Evolutionary conservation across 1,284 basidiomycete genomes (phyloP), one percentile per base, ranked within the genome.

Genomic region (Apiotrichum porosum): DNA sequence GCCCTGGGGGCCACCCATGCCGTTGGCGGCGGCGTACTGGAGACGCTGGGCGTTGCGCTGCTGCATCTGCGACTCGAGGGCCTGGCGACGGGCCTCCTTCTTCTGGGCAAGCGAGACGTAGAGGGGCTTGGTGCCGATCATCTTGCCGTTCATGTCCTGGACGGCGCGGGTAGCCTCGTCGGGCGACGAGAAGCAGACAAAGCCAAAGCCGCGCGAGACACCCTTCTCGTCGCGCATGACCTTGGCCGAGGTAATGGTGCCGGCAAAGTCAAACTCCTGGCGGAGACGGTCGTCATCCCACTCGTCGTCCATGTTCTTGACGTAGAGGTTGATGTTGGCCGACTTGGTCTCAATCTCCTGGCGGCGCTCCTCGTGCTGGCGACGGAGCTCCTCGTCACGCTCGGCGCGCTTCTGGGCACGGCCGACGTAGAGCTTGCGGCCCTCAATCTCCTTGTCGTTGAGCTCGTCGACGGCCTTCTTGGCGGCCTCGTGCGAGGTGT

Each of bases 101-200:
- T 94, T 91, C 76, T 99, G 95, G 62, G 95, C 95, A 54, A 97
- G 84, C 44, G 94, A 94, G 69, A 99, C 95, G 74, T 98, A 99
- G 65, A 99, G 84, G 45, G 95, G 95, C 78, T 98, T 98, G 67
- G 87, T 83, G 61, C 94, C 93, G 69, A 98, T 90, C 88, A 98
- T 98, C 81, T 97, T 97, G 82, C 97, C 97, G 82, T 98, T 98
- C 93, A 99, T 97, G 79, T 99, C 95, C 47, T 91, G 89, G 58
- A 98, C 93, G 54, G 95, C 95, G 80, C 97, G 98, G 72, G 92
- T 97, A 41, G 95, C 94, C 78, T 99, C 95, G 64, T 99, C 95
- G 45, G 95, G 93, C 51, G 91, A 86, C 37, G 91, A 91, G 81
- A 93, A 99, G 78, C 95, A 99, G 61, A 99, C 95, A 73, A 99